These are phyloP conservation scores for Pyrenophora graminea DNA, from an alignment of 2,329 filamentous ascomycete species.

Conservation along the genomic window DNA sequence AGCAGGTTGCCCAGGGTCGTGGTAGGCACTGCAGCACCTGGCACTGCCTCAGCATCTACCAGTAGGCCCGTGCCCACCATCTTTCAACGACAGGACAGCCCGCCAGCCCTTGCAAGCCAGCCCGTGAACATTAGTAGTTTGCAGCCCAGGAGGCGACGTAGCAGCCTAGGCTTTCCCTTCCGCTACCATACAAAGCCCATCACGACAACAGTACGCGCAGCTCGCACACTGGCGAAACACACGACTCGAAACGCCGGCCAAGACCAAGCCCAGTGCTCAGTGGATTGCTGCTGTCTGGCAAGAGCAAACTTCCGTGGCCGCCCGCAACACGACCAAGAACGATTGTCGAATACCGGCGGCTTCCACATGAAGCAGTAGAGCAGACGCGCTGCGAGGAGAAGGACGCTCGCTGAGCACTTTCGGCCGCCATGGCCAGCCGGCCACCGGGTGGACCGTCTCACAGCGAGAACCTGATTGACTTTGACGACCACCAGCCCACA, in stretches of 20 bases:
- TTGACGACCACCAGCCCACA: slow-evolving; percentile 70
- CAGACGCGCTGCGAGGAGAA: slow-evolving; percentile 31
- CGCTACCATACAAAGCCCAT: slow-evolving; percentile 2
- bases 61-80: slow-evolving; percentile 13
- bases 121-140: neutral
- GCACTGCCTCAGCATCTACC: slow-evolving; percentile 13
- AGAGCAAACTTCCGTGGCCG: slow-evolving; percentile 15
- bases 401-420: slow-evolving; percentile 16
- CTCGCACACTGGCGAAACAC: neutral
- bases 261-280: neutral
- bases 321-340: slow-evolving; percentile 5
- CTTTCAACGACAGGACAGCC: slow-evolving; percentile 10
- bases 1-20: slow-evolving; percentile 10
- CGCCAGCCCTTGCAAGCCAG: slow-evolving; percentile 10
- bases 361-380: slow-evolving; percentile 32
- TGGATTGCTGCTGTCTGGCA: slow-evolving; percentile 2
- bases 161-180: neutral
- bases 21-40: slow-evolving; percentile 9
- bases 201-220: slow-evolving; percentile 2
- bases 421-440: slow-evolving; percentile 57
- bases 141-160: neutral
- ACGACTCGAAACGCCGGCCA: slow-evolving; percentile 11
- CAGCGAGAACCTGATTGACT: slow-evolving; percentile 69
- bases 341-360: neutral
- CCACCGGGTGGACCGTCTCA: slow-evolving; percentile 56